Evolutionary conservation across 2,329 filamentous ascomycete genomes (phyloP).

Genomic region (Esteya vermicola): DNA sequence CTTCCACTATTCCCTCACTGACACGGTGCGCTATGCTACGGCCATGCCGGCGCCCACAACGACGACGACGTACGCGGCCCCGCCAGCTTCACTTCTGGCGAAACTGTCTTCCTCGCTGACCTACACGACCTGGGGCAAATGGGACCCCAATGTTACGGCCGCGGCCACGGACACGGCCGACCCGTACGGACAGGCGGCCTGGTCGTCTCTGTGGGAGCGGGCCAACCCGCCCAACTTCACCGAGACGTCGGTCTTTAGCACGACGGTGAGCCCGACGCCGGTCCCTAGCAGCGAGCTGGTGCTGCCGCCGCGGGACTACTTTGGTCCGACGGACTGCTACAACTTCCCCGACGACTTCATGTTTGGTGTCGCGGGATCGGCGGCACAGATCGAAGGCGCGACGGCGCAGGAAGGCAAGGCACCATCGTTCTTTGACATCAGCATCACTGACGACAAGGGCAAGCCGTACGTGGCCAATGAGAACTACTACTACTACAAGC

Average conservation of each 20-base stretch:
- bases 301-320: conserved; percentile 37
- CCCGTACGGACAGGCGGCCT: conserved; percentile 24
- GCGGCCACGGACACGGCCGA: conserved; percentile 17
- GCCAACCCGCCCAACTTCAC: conserved; percentile 17
- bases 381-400: conserved; percentile 31
- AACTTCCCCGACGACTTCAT: conserved; percentile 32
- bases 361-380: conserved; percentile 33
- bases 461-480: conserved; percentile 28
- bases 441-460: conserved; percentile 6
- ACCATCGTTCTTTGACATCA: conserved; percentile 27
- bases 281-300: conserved; percentile 39
- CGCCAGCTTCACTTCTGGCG: too few relatives aligned
- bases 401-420: conserved; percentile 27
- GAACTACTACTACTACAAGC: conserved; percentile 41
- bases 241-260: conserved; percentile 12
- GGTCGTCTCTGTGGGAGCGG: conserved; percentile 20
- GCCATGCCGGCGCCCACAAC: too few relatives aligned
- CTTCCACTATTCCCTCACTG: too few relatives aligned
- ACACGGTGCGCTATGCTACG: too few relatives aligned
- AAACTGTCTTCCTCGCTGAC: conserved; percentile 10
- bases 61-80: too few relatives aligned
- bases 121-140: conserved; percentile 26
- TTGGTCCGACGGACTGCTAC: conserved; percentile 31
- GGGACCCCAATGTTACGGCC: conserved; percentile 15
- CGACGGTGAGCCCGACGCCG: conserved; percentile 39